A percentile compares a stretch with the other conserved stretches of the same genome.
phyloP scores from a whole-genome alignment of 129 eudicot genomes.

The Helichrysum umbraculigerum region DNA sequence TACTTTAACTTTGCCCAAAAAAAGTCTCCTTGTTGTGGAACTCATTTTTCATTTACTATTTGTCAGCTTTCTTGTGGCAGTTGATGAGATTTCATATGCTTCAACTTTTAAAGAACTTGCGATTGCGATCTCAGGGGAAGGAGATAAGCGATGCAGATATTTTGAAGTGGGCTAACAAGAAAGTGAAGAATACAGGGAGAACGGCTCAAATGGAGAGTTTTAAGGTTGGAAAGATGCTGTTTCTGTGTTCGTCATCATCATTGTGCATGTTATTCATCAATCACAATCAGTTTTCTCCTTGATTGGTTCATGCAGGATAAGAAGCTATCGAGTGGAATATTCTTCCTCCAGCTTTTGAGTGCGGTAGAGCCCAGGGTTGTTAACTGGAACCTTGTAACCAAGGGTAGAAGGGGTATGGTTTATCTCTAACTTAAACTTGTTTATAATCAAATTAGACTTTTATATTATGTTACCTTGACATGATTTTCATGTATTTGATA shows the following conservation, averaged over 20 bases:
- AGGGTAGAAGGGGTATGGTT: conserved; percentile 80
- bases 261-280: background rate
- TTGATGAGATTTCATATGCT: conserved; percentile 94
- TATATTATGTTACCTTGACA: background rate
- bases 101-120: conserved; percentile 79
- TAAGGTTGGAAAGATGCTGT: conserved; percentile 46
- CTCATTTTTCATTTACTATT: background rate
- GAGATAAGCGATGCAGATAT: conserved; percentile 83
- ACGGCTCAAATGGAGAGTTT: conserved; percentile 81
- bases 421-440: background rate
- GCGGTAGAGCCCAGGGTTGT: conserved; percentile 95
- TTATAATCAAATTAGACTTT: background rate
- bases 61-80: conserved; percentile 96
- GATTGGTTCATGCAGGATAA: conserved; percentile 54
- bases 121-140: conserved; percentile 80
- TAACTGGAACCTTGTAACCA: conserved; percentile 96
- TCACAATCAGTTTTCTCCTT: background rate
- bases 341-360: conserved; percentile 90
- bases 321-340: conserved; percentile 75
- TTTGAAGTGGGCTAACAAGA: conserved; percentile 83
- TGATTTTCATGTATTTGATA: conserved; percentile 18
- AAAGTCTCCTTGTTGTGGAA: background rate
- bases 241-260: background rate
- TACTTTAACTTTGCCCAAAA: too few species aligned
- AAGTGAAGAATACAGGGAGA: conserved; percentile 77